Base-by-base conservation (phyloP, 2,329 filamentous ascomycete genomes). In the Calonectria pseudoturangicola region DNA sequence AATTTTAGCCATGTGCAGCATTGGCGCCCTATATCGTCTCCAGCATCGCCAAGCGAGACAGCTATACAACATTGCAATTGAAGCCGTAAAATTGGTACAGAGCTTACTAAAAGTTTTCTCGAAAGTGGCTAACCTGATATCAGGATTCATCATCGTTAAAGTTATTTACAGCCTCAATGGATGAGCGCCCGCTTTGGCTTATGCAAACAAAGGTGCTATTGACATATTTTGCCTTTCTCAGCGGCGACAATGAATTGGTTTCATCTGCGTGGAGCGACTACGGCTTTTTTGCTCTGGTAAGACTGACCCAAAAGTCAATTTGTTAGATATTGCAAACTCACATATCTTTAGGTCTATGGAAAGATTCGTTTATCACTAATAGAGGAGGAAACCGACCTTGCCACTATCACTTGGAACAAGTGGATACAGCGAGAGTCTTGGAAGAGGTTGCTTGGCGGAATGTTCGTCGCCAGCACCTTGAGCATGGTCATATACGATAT, bases 341-440 rank as follows among this genome's bases (percentile, higher is more conserved):
- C 15, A 3, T 18, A 10, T 2, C 3, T 4, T 30, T 16, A 51
- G 48, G 16, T 51, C 15, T 51, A 51, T 3, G 48, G 48, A 9
- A 51, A 51, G 15, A 51, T 51, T 2, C 48, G 48, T 3, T n/a
- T 30, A 30, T 30, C 48, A 9, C 9, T 51, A 1, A 30, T 51
- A 3, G 48, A 51, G 15, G 48, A 51, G 1, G 9, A 51, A 8
- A 30, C 15, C 13, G 48, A 51, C 15, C 15, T n/a, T 9, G 48
- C 15, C 27, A n/a, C 48, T 2, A 51, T 51, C 16, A 28, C 45
- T 25, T 75, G 73, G 73, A 13, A 21, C 15, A 28, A 58, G 21
- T 75, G 74, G 74, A 66, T 73, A 43, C 28, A 73, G 8, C 47
- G 25, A 3, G 74, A 75, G 16, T 74, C 74, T 0, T 69, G 72